Conservation (phyloP, 2,329 filamentous ascomycete species). For the Cercospora sesami region DNA sequence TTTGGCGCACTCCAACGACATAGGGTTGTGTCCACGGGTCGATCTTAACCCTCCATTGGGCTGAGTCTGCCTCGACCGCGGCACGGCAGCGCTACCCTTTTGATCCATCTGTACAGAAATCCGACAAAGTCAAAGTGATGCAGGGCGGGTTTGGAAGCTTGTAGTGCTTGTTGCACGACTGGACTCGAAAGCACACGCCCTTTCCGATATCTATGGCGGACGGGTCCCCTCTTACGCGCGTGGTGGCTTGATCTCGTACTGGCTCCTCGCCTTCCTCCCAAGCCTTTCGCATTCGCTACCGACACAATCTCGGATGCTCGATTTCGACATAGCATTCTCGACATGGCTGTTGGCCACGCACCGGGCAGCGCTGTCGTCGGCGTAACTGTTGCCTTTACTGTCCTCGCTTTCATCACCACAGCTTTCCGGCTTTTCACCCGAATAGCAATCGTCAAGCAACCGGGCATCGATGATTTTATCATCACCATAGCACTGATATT, state of each 20-base stretch:
- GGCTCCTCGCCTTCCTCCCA: neutral
- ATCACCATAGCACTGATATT: slow-evolving; percentile 24
- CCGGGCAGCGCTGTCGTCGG: slow-evolving; percentile 31
- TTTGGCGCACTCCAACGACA: neutral
- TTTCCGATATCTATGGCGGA: slow-evolving; percentile 8
- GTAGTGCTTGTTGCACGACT: slow-evolving; percentile 17
- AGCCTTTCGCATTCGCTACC: neutral
- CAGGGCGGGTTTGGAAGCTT: slow-evolving; percentile 16
- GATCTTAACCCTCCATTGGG: slow-evolving; percentile 10
- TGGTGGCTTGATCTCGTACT: slow-evolving; percentile 2
- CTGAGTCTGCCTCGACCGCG: neutral
- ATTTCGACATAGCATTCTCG: slow-evolving; percentile 3
- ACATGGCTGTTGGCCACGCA: slow-evolving; percentile 28
- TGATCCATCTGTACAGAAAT: neutral
- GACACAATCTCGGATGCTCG: neutral
- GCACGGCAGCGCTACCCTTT: neutral
- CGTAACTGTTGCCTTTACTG: slow-evolving; percentile 32
- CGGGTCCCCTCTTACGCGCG: neutral
- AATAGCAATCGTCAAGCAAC: slow-evolving; percentile 27
- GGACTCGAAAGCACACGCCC: slow-evolving; percentile 3
- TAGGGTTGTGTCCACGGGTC: slow-evolving; percentile 5
- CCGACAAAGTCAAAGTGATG: slow-evolving; percentile 9
- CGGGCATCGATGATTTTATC: slow-evolving; percentile 32
- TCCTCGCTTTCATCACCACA: slow-evolving; percentile 28
- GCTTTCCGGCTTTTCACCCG: slow-evolving; percentile 28